Evolutionary conservation across 2,329 filamentous ascomycete species (phyloP).

Genomic region (Tolypocladium capitatum): DNA sequence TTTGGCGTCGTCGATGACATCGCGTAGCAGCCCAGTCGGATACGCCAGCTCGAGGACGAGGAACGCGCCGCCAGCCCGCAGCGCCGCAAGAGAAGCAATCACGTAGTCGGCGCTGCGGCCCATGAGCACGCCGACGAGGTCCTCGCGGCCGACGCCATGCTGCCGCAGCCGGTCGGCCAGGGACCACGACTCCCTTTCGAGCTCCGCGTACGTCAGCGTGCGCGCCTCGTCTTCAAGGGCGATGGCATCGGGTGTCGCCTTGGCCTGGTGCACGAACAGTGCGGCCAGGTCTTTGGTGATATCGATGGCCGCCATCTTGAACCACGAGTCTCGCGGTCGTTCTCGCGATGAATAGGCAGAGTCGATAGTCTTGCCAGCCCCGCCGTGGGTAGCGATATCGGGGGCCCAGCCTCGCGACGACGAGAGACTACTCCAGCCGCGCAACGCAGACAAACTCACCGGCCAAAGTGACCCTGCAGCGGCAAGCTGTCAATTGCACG

Average conservation of each 20-base stretch:
- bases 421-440: neutral
- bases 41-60: slow-evolving; percentile 71
- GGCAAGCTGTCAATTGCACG: neutral
- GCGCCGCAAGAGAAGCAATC: slow-evolving; percentile 63
- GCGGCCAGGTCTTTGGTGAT: slow-evolving; percentile 58
- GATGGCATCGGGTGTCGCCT: slow-evolving; percentile 52
- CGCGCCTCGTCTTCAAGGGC: slow-evolving; percentile 59
- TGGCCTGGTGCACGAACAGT: slow-evolving; percentile 57
- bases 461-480: neutral
- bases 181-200: slow-evolving; percentile 53
- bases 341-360: neutral
- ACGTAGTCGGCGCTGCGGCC: slow-evolving; percentile 68
- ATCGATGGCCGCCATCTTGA: slow-evolving; percentile 53
- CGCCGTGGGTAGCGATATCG: neutral
- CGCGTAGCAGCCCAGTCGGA: slow-evolving; percentile 57
- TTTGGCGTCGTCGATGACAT: slow-evolving; percentile 63
- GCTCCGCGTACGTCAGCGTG: slow-evolving; percentile 58
- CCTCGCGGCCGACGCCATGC: slow-evolving; percentile 59
- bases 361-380: neutral
- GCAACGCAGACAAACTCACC: neutral
- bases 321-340: neutral
- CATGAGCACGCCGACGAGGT: slow-evolving; percentile 62
- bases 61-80: slow-evolving; percentile 68
- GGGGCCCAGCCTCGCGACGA: neutral
- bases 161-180: slow-evolving; percentile 51